phyloP scores from a whole-genome alignment of 768 basidiomycete species.

The Tricholoma flavovirens region DNA sequence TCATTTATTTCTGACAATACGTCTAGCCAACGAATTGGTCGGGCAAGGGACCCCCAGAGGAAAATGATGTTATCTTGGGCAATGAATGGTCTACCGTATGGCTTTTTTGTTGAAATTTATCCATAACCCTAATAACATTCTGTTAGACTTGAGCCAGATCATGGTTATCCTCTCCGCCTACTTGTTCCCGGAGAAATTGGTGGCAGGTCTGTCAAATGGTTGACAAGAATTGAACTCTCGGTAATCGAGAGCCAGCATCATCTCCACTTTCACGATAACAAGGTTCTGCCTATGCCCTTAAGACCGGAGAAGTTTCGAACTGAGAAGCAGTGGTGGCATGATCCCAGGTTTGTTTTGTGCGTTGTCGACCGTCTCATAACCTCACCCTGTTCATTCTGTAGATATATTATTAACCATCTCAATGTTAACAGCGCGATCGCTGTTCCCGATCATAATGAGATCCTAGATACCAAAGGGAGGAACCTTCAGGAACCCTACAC shows the following conservation, averaged over 20 bases:
- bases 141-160: conserved; percentile 45
- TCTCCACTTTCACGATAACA: conserved; percentile 49
- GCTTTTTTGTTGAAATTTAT: neutral
- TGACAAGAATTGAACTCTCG: conserved; percentile 48
- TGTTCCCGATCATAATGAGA: conserved; percentile 49
- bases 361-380: conserved; percentile 7
- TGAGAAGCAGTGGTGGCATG: conserved; percentile 52
- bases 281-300: conserved; percentile 50
- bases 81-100: conserved; percentile 49
- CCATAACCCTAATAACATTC: neutral
- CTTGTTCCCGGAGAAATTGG: conserved; percentile 62
- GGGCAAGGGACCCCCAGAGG: conserved; percentile 26
- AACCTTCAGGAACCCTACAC: conserved; percentile 24
- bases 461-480: conserved; percentile 7
- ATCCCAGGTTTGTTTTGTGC: conserved; percentile 29
- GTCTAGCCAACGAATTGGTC: neutral
- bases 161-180: conserved; percentile 61
- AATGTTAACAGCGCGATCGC: conserved; percentile 58
- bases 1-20: neutral
- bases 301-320: conserved; percentile 46
- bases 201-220: conserved; percentile 50
- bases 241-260: conserved; percentile 48
- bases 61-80: conserved; percentile 51
- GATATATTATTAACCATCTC: conserved; percentile 44
- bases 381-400: conserved; percentile 13